Base-by-base conservation (phyloP, 371 early-diverging fungal genomes). In the Amoeboradix gromovi region DNA sequence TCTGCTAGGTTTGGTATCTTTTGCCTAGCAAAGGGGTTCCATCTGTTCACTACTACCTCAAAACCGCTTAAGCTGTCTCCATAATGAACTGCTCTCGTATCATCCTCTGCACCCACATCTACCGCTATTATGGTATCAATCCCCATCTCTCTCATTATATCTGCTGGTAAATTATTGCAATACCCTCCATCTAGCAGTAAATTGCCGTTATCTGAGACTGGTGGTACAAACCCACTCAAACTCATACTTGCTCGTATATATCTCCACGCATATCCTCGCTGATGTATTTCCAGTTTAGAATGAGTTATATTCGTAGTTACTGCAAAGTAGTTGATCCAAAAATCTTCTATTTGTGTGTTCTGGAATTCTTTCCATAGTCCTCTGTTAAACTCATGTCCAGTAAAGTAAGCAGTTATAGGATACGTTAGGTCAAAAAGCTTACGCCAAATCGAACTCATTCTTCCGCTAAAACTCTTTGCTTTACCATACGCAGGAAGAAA, bases 181-280 rank as follows among this genome's bases (percentile, higher is more conserved):
- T 99, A 99, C 0, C 98, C 99, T 68, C 99, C 99, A 77, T 99
- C 99, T 1, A 98, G 84, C n/a, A 98, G 79, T 85, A 96, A 82
- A 69, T 89, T 83, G 29, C 93, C 95, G 70, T 90, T 85, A 75
- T 97, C 95, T 74, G 92, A 94, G 29, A 97, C 79, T 0, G 98
- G 97, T 0, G 94, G 94, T 22, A 80, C 66, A 72, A 79, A 82
- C 17, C 96, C 98, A 0, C 92, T 86, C 16, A 99, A 80, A 0
- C 93, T 89, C 99, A 99, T 99, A 68, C 93, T 92, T 0, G 99
- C 98, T 29, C 99, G 84, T 68, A 98, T 84, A 72, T 91, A 95
- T 16, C 93, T 86, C 98, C 97, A 98, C 66, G 94, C 84, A 74
- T 90, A 88, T 1, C 99, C 99, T 0, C 78, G 71, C 72, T 84